Conservation (phyloP, 441 rosid species). For the Macaranga tanarius region DNA sequence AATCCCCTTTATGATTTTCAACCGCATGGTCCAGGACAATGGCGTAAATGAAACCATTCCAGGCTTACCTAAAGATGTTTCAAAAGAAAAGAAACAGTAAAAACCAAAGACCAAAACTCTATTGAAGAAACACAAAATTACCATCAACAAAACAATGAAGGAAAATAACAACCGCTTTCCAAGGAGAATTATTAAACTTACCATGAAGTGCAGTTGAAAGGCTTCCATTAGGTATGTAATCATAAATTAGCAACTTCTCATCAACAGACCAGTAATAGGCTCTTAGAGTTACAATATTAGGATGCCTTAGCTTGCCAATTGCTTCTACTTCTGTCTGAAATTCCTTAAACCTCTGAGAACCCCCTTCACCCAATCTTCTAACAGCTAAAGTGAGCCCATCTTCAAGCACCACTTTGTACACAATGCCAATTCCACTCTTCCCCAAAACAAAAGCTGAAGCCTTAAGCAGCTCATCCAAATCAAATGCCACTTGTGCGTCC, state of each 20-base stretch:
- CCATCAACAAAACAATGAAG: background rate
- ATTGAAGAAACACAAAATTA: constrained; percentile 9
- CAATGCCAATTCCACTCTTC: constrained; percentile 93
- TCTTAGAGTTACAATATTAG: constrained; percentile 75
- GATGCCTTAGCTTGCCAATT: constrained; percentile 92
- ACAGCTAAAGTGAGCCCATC: constrained; percentile 90
- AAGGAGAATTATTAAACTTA: constrained; percentile 31
- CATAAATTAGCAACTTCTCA: constrained; percentile 91
- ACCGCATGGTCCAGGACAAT: constrained; percentile 69
- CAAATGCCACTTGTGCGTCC: constrained; percentile 73
- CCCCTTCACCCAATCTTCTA: constrained; percentile 94
- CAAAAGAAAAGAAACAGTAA: constrained; percentile 4
- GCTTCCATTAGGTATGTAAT: constrained; percentile 78
- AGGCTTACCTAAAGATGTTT: constrained; percentile 56
- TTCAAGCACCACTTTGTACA: constrained; percentile 91
- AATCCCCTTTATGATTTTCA: constrained; percentile 69
- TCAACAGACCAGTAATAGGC: constrained; percentile 99
- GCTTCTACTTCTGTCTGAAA: constrained; percentile 97
- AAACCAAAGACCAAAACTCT: background rate
- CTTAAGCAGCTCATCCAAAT: constrained; percentile 91
- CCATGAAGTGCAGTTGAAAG: constrained; percentile 87
- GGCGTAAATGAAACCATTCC: constrained; percentile 66
- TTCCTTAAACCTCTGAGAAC: constrained; percentile 94
- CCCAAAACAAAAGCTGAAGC: constrained; percentile 96
- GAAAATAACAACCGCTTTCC: background rate